Percentiles rank a stretch among this genome's conserved stretches.
These are phyloP conservation scores for Aspergillus sparsus DNA, from an alignment of 495 filamentous ascomycete species.

Conservation along the genomic window DNA sequence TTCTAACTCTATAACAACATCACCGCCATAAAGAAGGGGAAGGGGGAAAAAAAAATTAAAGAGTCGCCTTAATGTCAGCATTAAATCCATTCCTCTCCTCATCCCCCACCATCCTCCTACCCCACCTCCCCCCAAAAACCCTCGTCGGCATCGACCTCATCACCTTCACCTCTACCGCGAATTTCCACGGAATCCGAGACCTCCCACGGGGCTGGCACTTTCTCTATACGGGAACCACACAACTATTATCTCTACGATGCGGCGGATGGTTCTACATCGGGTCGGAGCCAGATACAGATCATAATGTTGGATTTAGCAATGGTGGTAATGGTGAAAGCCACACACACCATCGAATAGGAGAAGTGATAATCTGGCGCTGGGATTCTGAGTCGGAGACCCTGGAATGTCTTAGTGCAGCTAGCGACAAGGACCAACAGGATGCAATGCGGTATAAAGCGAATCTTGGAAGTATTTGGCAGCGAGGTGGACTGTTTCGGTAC, in stretches of 20 bases:
- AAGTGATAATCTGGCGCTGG: slow-evolving; percentile 53
- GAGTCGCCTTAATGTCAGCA: not conserved
- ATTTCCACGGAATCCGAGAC: slow-evolving; percentile 62
- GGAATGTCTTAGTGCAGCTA: slow-evolving; percentile 28
- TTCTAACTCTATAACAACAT: no score
- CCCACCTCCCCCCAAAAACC: slow-evolving; percentile 49
- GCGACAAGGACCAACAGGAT: slow-evolving; percentile 33
- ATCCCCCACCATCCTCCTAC: slow-evolving; percentile 50
- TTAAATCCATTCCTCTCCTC: slow-evolving; percentile 29
- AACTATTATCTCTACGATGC: slow-evolving; percentile 57
- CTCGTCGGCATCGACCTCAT: slow-evolving; percentile 56
- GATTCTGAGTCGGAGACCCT: slow-evolving; percentile 35
- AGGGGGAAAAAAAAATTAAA: no score
- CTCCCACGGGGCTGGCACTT: slow-evolving; percentile 62
- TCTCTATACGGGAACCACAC: slow-evolving; percentile 58
- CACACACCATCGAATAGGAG: slow-evolving; percentile 14
- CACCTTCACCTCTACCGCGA: slow-evolving; percentile 54
- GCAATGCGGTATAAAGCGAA: slow-evolving; percentile 47
- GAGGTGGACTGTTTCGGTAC: slow-evolving; percentile 44
- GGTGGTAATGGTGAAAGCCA: slow-evolving; percentile 13
- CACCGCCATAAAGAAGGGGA: no score
- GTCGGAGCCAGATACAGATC: slow-evolving; percentile 15
- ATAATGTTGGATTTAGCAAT: slow-evolving; percentile 17
- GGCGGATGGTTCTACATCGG: slow-evolving; percentile 63
- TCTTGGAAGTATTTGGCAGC: slow-evolving; percentile 42